These are phyloP conservation scores for Prunella vulgaris DNA, from an alignment of 257 asterid species.

Conservation along the genomic window DNA sequence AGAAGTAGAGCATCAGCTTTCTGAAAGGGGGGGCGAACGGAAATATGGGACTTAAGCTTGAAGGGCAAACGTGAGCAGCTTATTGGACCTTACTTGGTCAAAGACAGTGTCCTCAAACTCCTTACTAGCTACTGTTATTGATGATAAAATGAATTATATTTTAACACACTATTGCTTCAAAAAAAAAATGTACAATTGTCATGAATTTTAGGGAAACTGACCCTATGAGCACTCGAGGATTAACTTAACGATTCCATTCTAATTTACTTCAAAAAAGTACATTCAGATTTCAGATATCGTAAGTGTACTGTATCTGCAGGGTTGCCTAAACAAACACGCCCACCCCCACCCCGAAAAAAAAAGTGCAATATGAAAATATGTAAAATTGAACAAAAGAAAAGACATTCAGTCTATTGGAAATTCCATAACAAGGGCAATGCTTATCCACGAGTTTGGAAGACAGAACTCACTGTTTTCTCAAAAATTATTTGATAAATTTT, in stretches of 20 bases:
- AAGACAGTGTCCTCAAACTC: background rate
- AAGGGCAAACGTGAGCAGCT: background rate
- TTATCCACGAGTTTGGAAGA: background rate
- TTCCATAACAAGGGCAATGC: background rate
- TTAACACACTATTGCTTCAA: background rate
- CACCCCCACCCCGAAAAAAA: background rate
- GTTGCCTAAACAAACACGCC: background rate
- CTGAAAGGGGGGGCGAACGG: too few relatives aligned
- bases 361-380: background rate
- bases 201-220: background rate
- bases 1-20: too few relatives aligned
- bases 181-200: too few relatives aligned
- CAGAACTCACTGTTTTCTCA: background rate
- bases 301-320: background rate
- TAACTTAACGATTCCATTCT: background rate
- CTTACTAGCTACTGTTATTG: background rate
- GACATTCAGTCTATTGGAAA: background rate
- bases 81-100: background rate
- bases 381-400: background rate
- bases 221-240: background rate
- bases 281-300: background rate
- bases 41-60: too few relatives aligned
- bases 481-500: background rate
- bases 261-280: background rate
- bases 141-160: background rate